Evolutionary conservation across 345 rosid genomes (phyloP), one percentile per base, ranked within the genome.

Genomic region (Melaleuca quinquenervia): DNA sequence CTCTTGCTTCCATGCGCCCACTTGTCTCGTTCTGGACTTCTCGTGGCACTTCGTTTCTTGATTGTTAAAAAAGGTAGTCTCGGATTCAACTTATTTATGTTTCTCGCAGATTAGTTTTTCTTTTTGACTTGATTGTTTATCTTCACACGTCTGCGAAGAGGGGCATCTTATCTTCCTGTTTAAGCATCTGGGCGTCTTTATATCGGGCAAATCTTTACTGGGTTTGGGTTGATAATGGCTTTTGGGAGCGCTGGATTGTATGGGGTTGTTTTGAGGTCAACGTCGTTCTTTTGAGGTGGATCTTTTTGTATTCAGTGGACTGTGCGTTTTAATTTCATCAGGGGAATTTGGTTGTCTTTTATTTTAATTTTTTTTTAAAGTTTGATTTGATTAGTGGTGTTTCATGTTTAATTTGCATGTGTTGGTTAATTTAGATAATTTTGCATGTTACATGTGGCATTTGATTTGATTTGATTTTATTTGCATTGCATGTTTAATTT

Each of bases 161-260:
- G 78, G 48, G 10, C 7, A 5, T 32, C 45, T 32, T 50, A 52
- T 12, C 82, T 58, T 70, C 32, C 82, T 0, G 24, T 82, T 86
- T 86, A 10, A 49, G 70, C 88, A 84, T 87, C 78, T 85, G 87
- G 86, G 82, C 78, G 36, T 88, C 83, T 85, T 90, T 76, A 32
- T 27, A 52, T 86, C 75, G 91, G 90, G 85, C 75, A 89, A 88
- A 86, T 90, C 87, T 87, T 85, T 87, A 89, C 84, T 92, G 90
- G 90, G 78, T 70, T 32, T 70, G 78, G 78, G 78, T 87, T 41
- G 75, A 83, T 88, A 54, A 78, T 60, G 91, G 82, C 86, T 32
- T 70, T 70, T 70, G 78, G n/a, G 78, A 18, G 86, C 55, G 84
- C 53, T 87, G 86, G 88, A 78, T 85, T 85, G 58, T 29, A 3